Evolutionary conservation across 371 early-diverging fungal genomes (phyloP).

Genomic region (Mortierella sp.): DNA sequence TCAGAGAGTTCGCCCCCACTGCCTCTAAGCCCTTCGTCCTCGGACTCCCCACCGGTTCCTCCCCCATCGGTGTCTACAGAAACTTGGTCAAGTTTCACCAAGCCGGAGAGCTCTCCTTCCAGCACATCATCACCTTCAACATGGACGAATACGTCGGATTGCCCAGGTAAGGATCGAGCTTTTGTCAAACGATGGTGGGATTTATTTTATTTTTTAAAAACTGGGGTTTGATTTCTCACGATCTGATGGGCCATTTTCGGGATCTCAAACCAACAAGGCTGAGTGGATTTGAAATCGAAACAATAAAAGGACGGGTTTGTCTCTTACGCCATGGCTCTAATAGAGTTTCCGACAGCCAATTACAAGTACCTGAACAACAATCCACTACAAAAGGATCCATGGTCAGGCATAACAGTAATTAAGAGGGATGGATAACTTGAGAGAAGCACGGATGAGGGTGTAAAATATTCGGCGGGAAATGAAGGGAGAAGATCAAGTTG

Average conservation of each 20-base stretch:
- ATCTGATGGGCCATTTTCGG: neutral
- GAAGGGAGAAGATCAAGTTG: neutral
- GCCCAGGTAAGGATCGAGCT: conserved; percentile 42
- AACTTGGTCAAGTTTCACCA: conserved; percentile 72
- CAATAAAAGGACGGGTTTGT: neutral
- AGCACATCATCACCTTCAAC: conserved; percentile 74
- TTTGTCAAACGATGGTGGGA: neutral
- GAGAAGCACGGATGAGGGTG: neutral
- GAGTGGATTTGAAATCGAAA: neutral
- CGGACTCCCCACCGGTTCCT: conserved; percentile 81
- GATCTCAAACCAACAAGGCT: neutral
- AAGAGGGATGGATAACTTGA: too few species aligned
- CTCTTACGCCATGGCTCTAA: neutral
- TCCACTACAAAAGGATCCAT: neutral
- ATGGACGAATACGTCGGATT: conserved; percentile 83
- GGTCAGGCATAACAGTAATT: neutral
- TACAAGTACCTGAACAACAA: neutral
- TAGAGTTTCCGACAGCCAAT: neutral
- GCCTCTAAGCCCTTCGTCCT: conserved; percentile 84
- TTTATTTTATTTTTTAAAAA: neutral
- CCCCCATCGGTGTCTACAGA: conserved; percentile 83
- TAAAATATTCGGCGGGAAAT: neutral
- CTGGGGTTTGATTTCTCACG: neutral
- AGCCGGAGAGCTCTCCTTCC: conserved; percentile 72
- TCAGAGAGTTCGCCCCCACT: conserved; percentile 83